Percentiles rank a stretch among this genome's conserved stretches.
phyloP scores from a whole-genome alignment of 331 rosid species.

The Prunus yedoensis region DNA sequence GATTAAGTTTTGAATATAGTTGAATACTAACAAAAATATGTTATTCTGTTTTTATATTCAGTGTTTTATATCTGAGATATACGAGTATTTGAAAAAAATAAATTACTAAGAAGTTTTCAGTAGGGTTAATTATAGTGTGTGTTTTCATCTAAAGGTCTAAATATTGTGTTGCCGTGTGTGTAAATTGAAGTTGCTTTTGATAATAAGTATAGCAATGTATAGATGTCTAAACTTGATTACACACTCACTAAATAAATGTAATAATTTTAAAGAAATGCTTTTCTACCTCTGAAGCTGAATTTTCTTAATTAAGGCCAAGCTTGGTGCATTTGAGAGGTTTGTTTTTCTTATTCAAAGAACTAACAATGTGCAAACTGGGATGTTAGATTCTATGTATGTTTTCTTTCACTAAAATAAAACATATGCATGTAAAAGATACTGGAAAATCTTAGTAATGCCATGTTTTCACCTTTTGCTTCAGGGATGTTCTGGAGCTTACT shows the following conservation, averaged over 20 bases:
- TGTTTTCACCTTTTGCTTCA: constrained; percentile 30
- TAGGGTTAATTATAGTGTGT: background rate
- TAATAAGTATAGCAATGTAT: background rate
- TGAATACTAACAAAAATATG: background rate
- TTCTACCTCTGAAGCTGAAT: background rate
- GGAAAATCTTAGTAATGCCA: background rate
- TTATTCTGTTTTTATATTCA: background rate
- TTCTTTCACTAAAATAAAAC: background rate
- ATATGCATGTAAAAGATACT: background rate
- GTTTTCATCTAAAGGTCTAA: background rate
- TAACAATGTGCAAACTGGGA: background rate
- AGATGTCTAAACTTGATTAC: background rate
- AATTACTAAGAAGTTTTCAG: background rate
- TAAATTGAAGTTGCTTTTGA: background rate
- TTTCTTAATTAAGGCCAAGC: background rate
- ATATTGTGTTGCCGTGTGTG: background rate
- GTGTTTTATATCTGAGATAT: background rate
- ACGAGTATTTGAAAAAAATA: background rate
- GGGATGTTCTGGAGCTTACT: constrained; percentile 73
- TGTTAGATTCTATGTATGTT: background rate
- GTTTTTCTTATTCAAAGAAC: background rate
- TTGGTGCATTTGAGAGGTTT: background rate
- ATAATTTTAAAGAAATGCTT: background rate
- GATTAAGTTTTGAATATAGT: background rate
- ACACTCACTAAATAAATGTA: background rate